These are phyloP conservation scores for Metahyphopichia silvanorum DNA, from an alignment of 805 yeast genomes.

Conservation along the genomic window DNA sequence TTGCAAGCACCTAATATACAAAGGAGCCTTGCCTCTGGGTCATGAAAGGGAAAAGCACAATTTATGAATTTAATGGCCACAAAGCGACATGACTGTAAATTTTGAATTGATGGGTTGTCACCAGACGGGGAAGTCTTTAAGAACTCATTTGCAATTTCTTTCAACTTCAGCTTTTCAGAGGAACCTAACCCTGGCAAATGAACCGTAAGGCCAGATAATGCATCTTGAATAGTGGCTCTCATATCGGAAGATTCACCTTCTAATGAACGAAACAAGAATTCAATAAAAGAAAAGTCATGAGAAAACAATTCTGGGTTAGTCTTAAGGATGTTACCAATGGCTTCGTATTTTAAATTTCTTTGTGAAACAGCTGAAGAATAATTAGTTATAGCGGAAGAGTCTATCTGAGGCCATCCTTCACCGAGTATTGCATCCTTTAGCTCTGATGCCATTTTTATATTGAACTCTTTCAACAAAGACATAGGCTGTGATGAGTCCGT, in stretches of 20 bases:
- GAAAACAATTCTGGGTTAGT: slow-evolving; percentile 40
- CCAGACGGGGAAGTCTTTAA: slow-evolving; percentile 20
- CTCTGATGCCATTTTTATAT: slow-evolving; percentile 46
- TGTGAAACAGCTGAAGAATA: slow-evolving; percentile 36
- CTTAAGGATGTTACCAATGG: slow-evolving; percentile 64
- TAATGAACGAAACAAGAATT: slow-evolving; percentile 69
- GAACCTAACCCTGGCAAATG: slow-evolving; percentile 41
- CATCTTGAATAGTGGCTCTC: slow-evolving; percentile 67
- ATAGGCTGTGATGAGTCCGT: no score
- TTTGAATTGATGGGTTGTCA: slow-evolving; percentile 6
- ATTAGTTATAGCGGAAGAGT: slow-evolving; percentile 29
- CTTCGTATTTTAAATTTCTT: slow-evolving; percentile 70
- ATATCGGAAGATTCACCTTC: slow-evolving; percentile 61
- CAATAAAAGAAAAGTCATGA: slow-evolving; percentile 49
- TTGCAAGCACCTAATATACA: slow-evolving; percentile 62
- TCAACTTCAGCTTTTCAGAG: slow-evolving; percentile 40
- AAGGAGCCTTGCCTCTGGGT: slow-evolving; percentile 62
- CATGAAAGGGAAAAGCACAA: slow-evolving; percentile 61
- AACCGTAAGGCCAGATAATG: slow-evolving; percentile 56
- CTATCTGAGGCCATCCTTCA: slow-evolving; percentile 61
- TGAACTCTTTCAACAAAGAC: slow-evolving; percentile 22
- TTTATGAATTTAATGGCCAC: slow-evolving; percentile 64
- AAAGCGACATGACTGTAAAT: slow-evolving; percentile 53
- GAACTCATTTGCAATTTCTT: slow-evolving; percentile 28
- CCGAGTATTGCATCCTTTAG: slow-evolving; percentile 49